Evolutionary conservation across 768 basidiomycete genomes (phyloP), one percentile per base, ranked within the genome.

Genomic region (Mycena floridula): DNA sequence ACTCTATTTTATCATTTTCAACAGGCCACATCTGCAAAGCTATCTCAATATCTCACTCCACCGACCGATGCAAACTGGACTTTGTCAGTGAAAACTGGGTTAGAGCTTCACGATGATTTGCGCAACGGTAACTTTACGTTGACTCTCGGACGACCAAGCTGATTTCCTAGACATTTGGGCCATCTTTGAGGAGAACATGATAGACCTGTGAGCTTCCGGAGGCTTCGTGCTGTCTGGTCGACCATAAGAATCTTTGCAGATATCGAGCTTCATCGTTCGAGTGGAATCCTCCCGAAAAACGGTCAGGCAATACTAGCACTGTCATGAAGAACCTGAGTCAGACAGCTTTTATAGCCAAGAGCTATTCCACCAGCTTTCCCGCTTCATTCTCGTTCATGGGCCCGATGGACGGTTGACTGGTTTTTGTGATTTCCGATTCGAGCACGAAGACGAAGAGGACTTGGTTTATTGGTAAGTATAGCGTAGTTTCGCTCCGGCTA

Each of bases 381-480:
- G 88, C 16, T 87, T 82, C 57, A 56, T 88, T 43, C 46, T 86
- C 20, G 65, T 73, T 27, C 55, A 54, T 20, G 45, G 54, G 13
- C 47, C 28, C 24, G 50, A 51, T 41, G 51, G 15, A 37, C 30
- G 35, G 25, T 40, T 72, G 21, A 49, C 65, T 24, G 74, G 69
- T 1, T 79, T 68, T 47, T 52, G 70, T 13, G 77, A 79, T 63
- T 89, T 90, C 57, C 77, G 88, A 1, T 91, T 91, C 47, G 88
- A 89, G 44, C 56, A 65, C 23, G 89, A 91, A 50, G 69, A 77
- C 7, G 66, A 65, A 4, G 69, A 77, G 47, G 62, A 78, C 45
- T 60, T 86, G 3, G 40, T 88, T 3, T 92, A 91, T 57, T 90
- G 87, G 89, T 88, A 52, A 22, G 59, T 52, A 32, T 37, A 18